These are phyloP conservation scores for Lavandula angustifolia DNA, from an alignment of 257 asterid species.

Conservation along the genomic window DNA sequence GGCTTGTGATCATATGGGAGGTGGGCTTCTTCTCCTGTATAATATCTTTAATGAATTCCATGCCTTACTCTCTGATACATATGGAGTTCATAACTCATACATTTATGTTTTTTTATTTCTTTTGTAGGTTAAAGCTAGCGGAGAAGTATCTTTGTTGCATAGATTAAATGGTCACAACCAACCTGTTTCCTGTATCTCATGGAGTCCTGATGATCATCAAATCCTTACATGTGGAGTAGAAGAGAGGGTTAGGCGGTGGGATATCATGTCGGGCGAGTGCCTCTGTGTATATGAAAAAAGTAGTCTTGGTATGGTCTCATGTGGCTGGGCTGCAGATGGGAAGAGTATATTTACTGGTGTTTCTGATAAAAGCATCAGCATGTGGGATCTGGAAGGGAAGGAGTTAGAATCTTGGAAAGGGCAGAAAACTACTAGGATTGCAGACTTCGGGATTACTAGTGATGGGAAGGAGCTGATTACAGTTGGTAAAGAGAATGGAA, in stretches of 20 bases:
- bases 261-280: constrained; percentile 71
- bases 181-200: constrained; percentile 72
- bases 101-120: not conserved
- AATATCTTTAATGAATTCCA: not conserved
- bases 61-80: not conserved
- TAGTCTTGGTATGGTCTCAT: constrained; percentile 75
- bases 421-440: constrained; percentile 55
- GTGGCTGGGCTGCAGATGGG: constrained; percentile 86
- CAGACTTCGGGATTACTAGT: constrained; percentile 66
- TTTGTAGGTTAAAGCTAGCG: constrained; percentile 31
- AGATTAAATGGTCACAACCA: constrained; percentile 51
- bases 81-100: not conserved
- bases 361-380: constrained; percentile 72
- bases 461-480: constrained; percentile 73
- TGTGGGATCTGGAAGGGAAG: constrained; percentile 90
- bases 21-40: constrained; percentile 36
- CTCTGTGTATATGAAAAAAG: constrained; percentile 61
- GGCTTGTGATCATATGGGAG: constrained; percentile 80
- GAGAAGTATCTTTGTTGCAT: constrained; percentile 29
- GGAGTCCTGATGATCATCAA: constrained; percentile 81
- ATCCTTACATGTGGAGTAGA: constrained; percentile 90
- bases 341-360: constrained; percentile 65
- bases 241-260: constrained; percentile 82
- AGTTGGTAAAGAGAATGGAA: constrained; percentile 58
- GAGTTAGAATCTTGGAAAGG: constrained; percentile 84